phyloP scores from a whole-genome alignment of 1,284 basidiomycete genomes.

The Cryptococcus sp. region DNA sequence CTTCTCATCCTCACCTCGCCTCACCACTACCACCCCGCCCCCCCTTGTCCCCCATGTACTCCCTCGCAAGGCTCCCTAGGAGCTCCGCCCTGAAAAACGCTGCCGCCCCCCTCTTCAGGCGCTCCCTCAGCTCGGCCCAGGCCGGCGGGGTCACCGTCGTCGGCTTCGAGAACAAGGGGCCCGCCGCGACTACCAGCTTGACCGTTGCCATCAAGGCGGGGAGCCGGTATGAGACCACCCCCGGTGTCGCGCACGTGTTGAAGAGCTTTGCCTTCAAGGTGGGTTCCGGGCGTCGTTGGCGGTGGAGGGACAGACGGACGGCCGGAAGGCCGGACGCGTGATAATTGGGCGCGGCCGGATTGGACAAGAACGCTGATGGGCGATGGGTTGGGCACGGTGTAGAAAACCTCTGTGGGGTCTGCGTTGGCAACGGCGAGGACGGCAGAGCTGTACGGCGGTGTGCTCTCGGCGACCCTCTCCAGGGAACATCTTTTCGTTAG shows the following conservation, averaged over 20 bases:
- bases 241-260: conserved; percentile 83
- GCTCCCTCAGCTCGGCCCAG: conserved; percentile 56
- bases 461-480: conserved; percentile 78
- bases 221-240: conserved; percentile 75
- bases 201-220: conserved; percentile 89
- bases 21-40: neutral
- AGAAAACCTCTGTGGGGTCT: conserved; percentile 78
- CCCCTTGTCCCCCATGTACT: conserved; percentile 26
- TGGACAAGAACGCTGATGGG: conserved; percentile 1
- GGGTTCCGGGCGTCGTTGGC: conserved; percentile 18
- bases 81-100: conserved; percentile 54
- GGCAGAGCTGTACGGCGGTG: conserved; percentile 89
- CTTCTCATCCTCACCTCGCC: neutral
- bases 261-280: conserved; percentile 99
- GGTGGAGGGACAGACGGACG: too few relatives aligned
- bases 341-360: neutral
- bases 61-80: conserved; percentile 32
- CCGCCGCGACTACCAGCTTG: conserved; percentile 66
- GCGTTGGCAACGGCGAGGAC: conserved; percentile 88
- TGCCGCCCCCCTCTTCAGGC: conserved; percentile 52
- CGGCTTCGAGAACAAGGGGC: conserved; percentile 69
- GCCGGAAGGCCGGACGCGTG: neutral
- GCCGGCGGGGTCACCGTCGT: conserved; percentile 77
- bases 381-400: neutral
- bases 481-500: conserved; percentile 89